These are phyloP conservation scores for Ophiostoma piceae DNA, from an alignment of 2,329 filamentous ascomycete genomes.

Conservation along the genomic window DNA sequence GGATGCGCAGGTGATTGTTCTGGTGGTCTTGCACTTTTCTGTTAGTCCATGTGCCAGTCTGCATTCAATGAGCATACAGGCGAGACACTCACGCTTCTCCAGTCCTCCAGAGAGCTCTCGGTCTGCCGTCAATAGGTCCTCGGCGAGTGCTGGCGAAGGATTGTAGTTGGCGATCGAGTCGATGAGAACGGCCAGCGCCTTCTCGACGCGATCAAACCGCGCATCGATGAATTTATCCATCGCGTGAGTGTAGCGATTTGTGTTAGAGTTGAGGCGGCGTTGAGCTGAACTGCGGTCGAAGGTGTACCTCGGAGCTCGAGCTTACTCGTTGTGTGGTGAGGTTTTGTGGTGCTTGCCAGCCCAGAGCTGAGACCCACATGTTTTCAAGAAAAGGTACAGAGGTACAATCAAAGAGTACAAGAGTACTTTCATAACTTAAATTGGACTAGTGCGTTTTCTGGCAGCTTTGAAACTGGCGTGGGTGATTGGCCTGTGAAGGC, in stretches of 20 bases:
- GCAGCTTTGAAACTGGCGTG: slow-evolving; percentile 26
- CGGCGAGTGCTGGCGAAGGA: slow-evolving; percentile 61
- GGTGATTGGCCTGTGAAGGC: slow-evolving; percentile 24
- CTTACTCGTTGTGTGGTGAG: not conserved
- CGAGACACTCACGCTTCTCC: slow-evolving; percentile 49
- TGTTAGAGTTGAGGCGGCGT: not conserved
- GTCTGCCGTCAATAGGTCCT: slow-evolving; percentile 67
- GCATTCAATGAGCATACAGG: no score
- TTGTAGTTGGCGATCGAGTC: slow-evolving; percentile 80
- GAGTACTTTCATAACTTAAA: not conserved
- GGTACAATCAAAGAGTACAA: not conserved
- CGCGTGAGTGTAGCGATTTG: not conserved
- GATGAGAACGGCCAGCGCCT: slow-evolving; percentile 62
- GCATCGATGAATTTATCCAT: slow-evolving; percentile 61
- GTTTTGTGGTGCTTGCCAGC: not conserved
- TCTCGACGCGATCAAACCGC: slow-evolving; percentile 62
- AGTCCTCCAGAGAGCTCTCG: slow-evolving; percentile 61
- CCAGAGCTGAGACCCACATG: slow-evolving; percentile 4
- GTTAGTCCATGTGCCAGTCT: not conserved
- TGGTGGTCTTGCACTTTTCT: slow-evolving; percentile 65
- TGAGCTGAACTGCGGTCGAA: not conserved
- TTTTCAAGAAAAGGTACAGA: slow-evolving; percentile 14
- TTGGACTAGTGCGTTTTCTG: not conserved
- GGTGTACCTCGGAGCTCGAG: not conserved
- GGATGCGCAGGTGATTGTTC: slow-evolving; percentile 64